Evolutionary conservation across 2,329 filamentous ascomycete genomes (phyloP).

Genomic region (Ophiocordyceps robertsii): DNA sequence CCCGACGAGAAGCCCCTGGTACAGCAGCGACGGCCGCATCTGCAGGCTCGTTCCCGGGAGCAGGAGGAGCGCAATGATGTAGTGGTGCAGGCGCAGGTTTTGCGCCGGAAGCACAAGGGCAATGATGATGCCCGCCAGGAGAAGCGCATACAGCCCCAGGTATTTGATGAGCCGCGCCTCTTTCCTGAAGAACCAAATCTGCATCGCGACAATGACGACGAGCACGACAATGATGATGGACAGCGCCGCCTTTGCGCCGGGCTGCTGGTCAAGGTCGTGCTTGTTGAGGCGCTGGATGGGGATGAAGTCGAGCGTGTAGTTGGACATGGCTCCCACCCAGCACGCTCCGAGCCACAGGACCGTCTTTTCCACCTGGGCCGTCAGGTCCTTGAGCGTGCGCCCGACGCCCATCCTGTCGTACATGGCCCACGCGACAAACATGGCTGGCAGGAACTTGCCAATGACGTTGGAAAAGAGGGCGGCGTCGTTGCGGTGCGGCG

Average conservation of each 20-base stretch:
- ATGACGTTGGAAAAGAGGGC: conserved; percentile 64
- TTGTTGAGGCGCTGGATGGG: conserved; percentile 85
- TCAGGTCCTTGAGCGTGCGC: conserved; percentile 57
- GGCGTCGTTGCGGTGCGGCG: conserved; percentile 51
- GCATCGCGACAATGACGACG: conserved; percentile 52
- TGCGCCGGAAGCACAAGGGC: conserved; percentile 62
- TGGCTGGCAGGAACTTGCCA: conserved; percentile 73
- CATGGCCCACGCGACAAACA: conserved; percentile 77
- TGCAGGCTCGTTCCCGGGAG: conserved; percentile 83
- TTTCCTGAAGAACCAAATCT: conserved; percentile 75
- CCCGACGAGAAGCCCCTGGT: conserved; percentile 80
- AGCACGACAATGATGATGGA: conserved; percentile 64
- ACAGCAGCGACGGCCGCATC: conserved; percentile 70
- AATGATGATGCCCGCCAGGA: conserved; percentile 53
- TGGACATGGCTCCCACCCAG: conserved; percentile 85
- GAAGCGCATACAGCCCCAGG: conserved; percentile 61
- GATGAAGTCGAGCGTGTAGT: conserved; percentile 90
- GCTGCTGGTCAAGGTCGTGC: conserved; percentile 79
- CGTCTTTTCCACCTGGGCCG: conserved; percentile 79
- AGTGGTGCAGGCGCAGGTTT: conserved; percentile 84
- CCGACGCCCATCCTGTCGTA: conserved; percentile 71
- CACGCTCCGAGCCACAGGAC: conserved; percentile 79
- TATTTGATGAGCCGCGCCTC: conserved; percentile 71
- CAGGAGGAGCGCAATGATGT: conserved; percentile 76
- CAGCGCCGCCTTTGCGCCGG: conserved; percentile 74